Conservation (phyloP, 148 eudicot genomes). For the Cornus suecica region DNA sequence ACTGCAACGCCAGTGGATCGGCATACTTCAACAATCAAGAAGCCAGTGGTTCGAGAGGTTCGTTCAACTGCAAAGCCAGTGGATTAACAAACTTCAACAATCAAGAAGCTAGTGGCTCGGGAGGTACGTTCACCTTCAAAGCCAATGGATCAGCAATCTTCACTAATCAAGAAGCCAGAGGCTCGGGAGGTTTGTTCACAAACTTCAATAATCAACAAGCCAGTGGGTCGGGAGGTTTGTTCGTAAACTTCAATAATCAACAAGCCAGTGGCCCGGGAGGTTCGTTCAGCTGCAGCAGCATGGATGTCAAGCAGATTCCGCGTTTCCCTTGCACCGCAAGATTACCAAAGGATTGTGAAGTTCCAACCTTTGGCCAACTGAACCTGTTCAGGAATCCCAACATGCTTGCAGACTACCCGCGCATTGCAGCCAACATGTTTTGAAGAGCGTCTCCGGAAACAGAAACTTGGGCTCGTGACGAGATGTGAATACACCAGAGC, state of each 20-base stretch:
- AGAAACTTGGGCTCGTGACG: neutral
- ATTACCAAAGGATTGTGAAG: slow-evolving; percentile 40
- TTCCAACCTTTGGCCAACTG: slow-evolving; percentile 29
- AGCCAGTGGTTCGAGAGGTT: slow-evolving; percentile 3
- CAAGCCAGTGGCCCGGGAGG: slow-evolving; percentile 7
- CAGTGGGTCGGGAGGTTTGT: slow-evolving; percentile 7
- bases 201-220: no score
- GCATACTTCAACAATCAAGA: no score
- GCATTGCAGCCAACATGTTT: neutral
- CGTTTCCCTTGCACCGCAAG: neutral
- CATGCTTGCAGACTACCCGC: neutral
- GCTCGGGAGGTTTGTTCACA: no score
- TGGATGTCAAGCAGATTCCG: neutral
- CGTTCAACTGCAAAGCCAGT: no score
- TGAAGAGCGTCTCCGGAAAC: neutral
- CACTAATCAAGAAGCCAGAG: no score
- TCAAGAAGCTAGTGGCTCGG: slow-evolving; percentile 10
- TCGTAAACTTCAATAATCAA: no score
- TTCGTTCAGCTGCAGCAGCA: slow-evolving; percentile 12
- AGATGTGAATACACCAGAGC: neutral
- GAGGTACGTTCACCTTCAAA: slow-evolving; percentile 12
- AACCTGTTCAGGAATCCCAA: slow-evolving; percentile 3
- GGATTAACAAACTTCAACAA: no score
- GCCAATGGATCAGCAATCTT: slow-evolving; percentile 15
- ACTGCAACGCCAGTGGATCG: no score